A percentile compares a stretch with the other conserved stretches of the same genome.
These are phyloP conservation scores for Wickerhamomyces rabaulensis DNA, from an alignment of 805 yeast genomes.

Conservation along the genomic window DNA sequence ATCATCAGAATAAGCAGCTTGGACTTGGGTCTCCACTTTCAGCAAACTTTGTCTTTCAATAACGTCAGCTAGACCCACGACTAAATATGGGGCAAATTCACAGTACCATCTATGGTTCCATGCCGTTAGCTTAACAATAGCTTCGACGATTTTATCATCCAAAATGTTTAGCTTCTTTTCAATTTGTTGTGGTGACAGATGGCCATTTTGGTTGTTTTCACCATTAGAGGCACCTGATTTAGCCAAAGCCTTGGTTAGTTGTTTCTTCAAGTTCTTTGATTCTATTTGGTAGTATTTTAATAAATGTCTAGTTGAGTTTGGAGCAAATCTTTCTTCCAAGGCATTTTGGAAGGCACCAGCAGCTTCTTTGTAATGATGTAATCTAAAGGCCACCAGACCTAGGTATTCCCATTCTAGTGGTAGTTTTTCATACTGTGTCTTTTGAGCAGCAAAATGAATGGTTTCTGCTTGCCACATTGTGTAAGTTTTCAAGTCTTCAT, in stretches of 20 bases:
- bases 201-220: constrained; percentile 5
- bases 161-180: constrained; percentile 34
- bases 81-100: constrained; percentile 72
- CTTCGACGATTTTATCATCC: constrained; percentile 46
- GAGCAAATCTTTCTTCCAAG: constrained; percentile 69
- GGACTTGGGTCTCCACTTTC: constrained; percentile 67
- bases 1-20: constrained; percentile 54
- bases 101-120: constrained; percentile 98
- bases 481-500: constrained; percentile 73
- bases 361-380: constrained; percentile 86
- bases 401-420: constrained; percentile 90
- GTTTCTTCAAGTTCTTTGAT: constrained; percentile 13
- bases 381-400: constrained; percentile 79
- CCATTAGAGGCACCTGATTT: not conserved
- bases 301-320: constrained; percentile 70
- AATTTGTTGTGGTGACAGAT: constrained; percentile 21
- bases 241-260: constrained; percentile 22
- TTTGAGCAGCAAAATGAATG: constrained; percentile 84
- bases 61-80: constrained; percentile 52
- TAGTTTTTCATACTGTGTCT: constrained; percentile 68
- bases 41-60: constrained; percentile 74
- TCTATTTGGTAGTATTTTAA: constrained; percentile 60
- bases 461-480: constrained; percentile 93
- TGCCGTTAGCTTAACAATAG: constrained; percentile 75
- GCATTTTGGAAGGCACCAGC: constrained; percentile 77